Conservation (phyloP, 805 yeast genomes). For the Alloascoidea africana region DNA sequence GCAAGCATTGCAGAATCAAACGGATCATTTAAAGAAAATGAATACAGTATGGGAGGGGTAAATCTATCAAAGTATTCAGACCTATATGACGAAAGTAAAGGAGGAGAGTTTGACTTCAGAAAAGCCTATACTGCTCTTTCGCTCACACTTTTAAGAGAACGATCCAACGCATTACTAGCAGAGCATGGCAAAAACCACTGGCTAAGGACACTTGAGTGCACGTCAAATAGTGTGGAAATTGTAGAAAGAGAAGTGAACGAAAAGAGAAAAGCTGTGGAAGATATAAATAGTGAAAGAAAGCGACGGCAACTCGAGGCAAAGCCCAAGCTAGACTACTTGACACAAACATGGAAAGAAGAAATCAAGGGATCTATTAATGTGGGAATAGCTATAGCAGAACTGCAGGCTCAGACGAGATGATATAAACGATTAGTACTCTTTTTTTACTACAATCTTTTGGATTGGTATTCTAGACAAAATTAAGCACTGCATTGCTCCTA, state of each 20-base stretch:
- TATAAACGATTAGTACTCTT: too few relatives aligned
- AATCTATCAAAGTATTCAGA: not conserved
- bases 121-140: conserved; percentile 8
- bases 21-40: not conserved
- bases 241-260: conserved; percentile 16
- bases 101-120: conserved; percentile 4
- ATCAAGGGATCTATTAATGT: conserved; percentile 17
- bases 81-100: conserved; percentile 3
- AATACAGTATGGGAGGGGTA: not conserved
- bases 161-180: conserved; percentile 24
- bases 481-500: too few relatives aligned
- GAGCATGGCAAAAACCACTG: conserved; percentile 22
- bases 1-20: not conserved
- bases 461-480: too few relatives aligned
- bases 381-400: conserved; percentile 4
- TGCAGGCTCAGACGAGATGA: not conserved
- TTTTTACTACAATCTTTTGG: too few relatives aligned
- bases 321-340: conserved; percentile 28
- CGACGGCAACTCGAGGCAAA: conserved; percentile 25
- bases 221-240: conserved; percentile 14
- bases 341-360: conserved; percentile 35
- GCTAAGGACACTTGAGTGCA: conserved; percentile 20
- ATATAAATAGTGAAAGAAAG: conserved; percentile 26
- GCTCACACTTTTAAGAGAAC: conserved; percentile 17
- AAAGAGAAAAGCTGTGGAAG: conserved; percentile 28